phyloP scores from a whole-genome alignment of 2,329 filamentous ascomycete species.

The Diaporthe sp. region DNA sequence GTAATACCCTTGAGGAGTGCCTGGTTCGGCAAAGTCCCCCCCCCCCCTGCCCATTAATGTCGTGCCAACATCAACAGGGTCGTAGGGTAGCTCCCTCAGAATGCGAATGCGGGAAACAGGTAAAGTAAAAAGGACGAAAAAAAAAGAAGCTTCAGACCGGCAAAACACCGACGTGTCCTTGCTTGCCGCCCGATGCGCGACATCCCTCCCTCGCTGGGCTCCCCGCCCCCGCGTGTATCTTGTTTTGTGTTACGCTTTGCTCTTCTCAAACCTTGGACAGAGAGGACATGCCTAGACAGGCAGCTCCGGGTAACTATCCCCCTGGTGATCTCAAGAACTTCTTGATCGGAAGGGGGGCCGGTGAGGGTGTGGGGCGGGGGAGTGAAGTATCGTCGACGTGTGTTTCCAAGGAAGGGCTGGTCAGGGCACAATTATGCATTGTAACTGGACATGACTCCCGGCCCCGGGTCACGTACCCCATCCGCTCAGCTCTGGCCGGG shows the following conservation, averaged over 20 bases:
- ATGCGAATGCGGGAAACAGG: background rate
- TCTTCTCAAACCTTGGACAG: background rate
- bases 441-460: constrained; percentile 26
- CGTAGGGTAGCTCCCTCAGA: background rate
- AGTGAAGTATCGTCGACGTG: background rate
- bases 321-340: background rate
- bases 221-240: background rate
- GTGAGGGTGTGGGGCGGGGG: background rate
- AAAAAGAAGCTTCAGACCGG: background rate
- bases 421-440: constrained; percentile 23
- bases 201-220: background rate
- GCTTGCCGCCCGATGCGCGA: constrained; percentile 17
- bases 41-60: background rate
- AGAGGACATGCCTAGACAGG: background rate
- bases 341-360: background rate
- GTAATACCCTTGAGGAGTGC: background rate
- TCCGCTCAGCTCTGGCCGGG: background rate
- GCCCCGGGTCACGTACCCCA: constrained; percentile 8
- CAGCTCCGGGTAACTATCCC: background rate
- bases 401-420: constrained; percentile 15
- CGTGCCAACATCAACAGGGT: background rate
- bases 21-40: background rate
- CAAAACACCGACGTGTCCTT: constrained; percentile 17
- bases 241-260: constrained; percentile 5
- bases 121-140: too few relatives aligned